These are phyloP conservation scores for Primulina tabacum DNA, from an alignment of 257 asterid genomes.

Conservation along the genomic window DNA sequence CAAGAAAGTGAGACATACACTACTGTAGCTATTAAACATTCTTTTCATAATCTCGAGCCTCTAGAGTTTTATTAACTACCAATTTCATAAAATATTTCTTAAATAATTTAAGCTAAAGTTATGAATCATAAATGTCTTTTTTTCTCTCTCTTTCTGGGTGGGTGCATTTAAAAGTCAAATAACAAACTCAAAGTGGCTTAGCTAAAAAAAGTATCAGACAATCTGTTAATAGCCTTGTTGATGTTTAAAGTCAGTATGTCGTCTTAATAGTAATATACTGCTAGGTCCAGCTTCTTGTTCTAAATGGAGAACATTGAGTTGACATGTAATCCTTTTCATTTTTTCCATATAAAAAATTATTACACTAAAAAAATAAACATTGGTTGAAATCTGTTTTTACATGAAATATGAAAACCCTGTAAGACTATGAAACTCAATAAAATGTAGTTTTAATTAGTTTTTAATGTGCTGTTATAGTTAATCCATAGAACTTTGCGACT, in stretches of 20 bases:
- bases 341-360: neutral
- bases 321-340: conserved; percentile 17
- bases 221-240: conserved; percentile 7
- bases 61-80: conserved; percentile 23
- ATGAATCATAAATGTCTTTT: neutral
- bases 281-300: neutral
- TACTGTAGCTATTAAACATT: neutral
- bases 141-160: neutral
- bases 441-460: neutral
- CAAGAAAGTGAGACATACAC: conserved; percentile 18
- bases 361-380: neutral
- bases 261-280: conserved; percentile 4
- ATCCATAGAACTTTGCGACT: conserved; percentile 14
- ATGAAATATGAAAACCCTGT: neutral
- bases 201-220: conserved; percentile 3
- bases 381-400: neutral
- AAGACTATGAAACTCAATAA: conserved; percentile 1
- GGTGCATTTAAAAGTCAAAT: conserved; percentile 4
- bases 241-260: conserved; percentile 2
- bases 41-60: neutral
- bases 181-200: conserved; percentile 4
- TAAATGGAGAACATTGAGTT: conserved; percentile 13
- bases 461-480: conserved; percentile 8
- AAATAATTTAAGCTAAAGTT: conserved; percentile 5
- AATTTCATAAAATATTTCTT: conserved; percentile 7